These are phyloP conservation scores for Raffaelea ambrosiae DNA, from an alignment of 2,329 filamentous ascomycete species.

Conservation along the genomic window DNA sequence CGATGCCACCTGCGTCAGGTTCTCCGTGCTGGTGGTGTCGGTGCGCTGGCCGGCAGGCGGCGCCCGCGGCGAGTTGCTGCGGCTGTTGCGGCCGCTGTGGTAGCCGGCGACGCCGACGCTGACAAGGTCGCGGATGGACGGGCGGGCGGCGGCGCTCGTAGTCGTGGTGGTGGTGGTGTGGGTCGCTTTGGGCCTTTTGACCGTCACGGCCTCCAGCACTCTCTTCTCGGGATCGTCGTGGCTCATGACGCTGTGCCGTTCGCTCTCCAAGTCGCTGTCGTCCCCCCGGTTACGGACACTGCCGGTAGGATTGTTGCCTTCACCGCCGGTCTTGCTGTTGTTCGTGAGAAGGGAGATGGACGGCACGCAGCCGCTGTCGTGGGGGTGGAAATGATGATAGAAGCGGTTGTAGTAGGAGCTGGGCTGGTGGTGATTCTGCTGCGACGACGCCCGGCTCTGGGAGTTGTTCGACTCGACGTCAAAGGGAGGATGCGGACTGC, in stretches of 20 bases:
- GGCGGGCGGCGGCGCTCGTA: neutral
- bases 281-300: neutral
- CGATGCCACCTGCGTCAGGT: too few species aligned
- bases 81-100: neutral
- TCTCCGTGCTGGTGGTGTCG: too few species aligned
- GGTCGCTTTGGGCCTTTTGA: neutral
- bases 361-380: neutral
- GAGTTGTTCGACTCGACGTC: too few species aligned
- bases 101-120: neutral
- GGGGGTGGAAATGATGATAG: neutral
- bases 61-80: neutral
- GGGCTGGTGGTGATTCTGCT: neutral
- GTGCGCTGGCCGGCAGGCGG: too few species aligned
- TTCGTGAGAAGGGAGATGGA: neutral
- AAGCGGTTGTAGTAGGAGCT: conserved; percentile 3
- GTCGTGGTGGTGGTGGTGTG: too few species aligned
- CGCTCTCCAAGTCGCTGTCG: neutral
- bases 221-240: neutral
- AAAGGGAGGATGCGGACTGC: too few species aligned
- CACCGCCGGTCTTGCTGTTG: neutral
- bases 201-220: neutral
- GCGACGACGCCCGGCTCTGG: too few species aligned
- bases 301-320: neutral
- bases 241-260: neutral
- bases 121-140: neutral